Base-by-base conservation (phyloP, 768 basidiomycete species). In the Tephrocybe sp. region DNA sequence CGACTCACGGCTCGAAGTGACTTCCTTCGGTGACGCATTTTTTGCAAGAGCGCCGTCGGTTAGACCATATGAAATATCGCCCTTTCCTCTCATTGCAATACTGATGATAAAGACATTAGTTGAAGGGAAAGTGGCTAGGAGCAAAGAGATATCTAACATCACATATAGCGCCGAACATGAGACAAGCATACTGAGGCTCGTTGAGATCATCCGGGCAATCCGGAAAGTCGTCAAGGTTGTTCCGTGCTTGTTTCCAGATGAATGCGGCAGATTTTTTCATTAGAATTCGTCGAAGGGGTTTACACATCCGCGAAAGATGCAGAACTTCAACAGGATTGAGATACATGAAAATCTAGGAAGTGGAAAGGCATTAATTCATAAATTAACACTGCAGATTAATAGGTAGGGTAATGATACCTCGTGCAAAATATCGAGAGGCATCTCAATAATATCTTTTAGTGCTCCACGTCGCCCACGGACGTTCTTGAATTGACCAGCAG, bases 311-410 rank as follows among this genome's bases (percentile, higher is more conserved):
- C 14, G 74, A 62, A n/a, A 78, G 66, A 25, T 60, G 61, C 23
- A 77, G 59, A 17, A 77, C 57, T 47, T 75, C 74, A 4, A 62
- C 17, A 4, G 73, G 71, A 25, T 64, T 56, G 9, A 76, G 47
- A 30, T 68, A 62, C 30, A 61, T 55, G 37, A 73, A 69, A 24
- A 76, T 71, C 74, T 77, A 42, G 5, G 21, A 20, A 30, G 28
- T 6, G 12, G 12, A 12, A 30, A 30, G n/a, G n/a, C n/a, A n/a
- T n/a, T n/a, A n/a, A n/a, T n/a, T n/a, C n/a, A 36, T 23, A 18
- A 33, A 24, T 24, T 41, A 12, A 34, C 28, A 11, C 24, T 24
- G 18, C 14, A 33, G 18, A 17, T n/a, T 2, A 21, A 37, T 20
- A 15, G 32, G n/a, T n/a, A n/a, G 11, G 14, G 10, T 3, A 12